These are phyloP conservation scores for Penicillium rolfsii DNA, from an alignment of 2,329 filamentous ascomycete genomes.

Conservation along the genomic window DNA sequence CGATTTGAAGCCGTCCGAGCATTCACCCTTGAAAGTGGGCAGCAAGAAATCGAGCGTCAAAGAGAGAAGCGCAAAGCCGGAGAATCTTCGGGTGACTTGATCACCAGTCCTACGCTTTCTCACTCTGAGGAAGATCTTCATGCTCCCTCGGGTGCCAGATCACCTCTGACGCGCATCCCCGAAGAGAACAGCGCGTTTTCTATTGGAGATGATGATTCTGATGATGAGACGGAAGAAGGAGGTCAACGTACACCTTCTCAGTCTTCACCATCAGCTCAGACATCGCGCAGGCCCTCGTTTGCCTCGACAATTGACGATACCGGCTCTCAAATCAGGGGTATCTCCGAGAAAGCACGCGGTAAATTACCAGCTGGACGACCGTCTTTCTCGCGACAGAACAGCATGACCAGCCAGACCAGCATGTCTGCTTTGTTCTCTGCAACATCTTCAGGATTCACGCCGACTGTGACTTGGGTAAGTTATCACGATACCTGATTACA, in stretches of 20 bases:
- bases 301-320: conserved; percentile 73
- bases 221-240: conserved; percentile 62
- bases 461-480: conserved; percentile 73
- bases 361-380: conserved; percentile 86
- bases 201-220: conserved; percentile 74
- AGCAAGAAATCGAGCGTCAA: conserved; percentile 84
- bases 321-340: conserved; percentile 77
- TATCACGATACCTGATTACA: background rate
- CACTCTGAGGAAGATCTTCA: conserved; percentile 47
- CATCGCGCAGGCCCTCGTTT: conserved; percentile 68
- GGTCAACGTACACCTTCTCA: conserved; percentile 63
- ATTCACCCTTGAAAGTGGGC: conserved; percentile 89
- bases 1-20: conserved; percentile 81
- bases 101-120: conserved; percentile 41
- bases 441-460: conserved; percentile 65
- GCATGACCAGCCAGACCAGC: conserved; percentile 76
- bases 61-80: conserved; percentile 71
- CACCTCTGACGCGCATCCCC: conserved; percentile 68
- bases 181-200: conserved; percentile 82
- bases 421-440: conserved; percentile 63
- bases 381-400: conserved; percentile 89
- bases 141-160: conserved; percentile 55
- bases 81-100: conserved; percentile 40
- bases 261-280: conserved; percentile 59
- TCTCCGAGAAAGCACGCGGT: conserved; percentile 95